Evolutionary conservation across 1,284 basidiomycete genomes (phyloP).

Genomic region (Ceratobasidium theobromae): DNA sequence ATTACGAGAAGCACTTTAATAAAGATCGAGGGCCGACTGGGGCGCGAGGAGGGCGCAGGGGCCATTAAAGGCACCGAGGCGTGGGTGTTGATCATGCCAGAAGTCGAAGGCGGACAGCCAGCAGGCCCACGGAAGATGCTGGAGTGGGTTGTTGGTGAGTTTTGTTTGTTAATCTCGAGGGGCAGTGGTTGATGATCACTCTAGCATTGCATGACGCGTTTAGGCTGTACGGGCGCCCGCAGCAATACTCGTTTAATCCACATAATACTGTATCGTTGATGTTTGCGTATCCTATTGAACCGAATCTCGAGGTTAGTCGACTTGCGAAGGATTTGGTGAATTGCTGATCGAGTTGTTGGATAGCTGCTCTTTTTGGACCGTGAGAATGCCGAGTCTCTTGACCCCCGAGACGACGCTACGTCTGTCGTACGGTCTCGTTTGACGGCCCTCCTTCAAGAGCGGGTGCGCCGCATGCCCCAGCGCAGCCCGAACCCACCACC

Average conservation of each 20-base stretch:
- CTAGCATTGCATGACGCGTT: slow-evolving; percentile 84
- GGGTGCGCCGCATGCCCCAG: slow-evolving; percentile 53
- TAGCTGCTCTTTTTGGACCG: slow-evolving; percentile 87
- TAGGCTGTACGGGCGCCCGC: slow-evolving; percentile 81
- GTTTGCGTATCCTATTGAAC: slow-evolving; percentile 81
- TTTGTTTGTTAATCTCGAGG: background rate
- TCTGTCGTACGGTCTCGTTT: slow-evolving; percentile 66
- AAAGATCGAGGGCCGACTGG: slow-evolving; percentile 81
- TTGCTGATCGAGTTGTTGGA: background rate
- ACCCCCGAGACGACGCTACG: slow-evolving; percentile 77
- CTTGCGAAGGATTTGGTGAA: background rate
- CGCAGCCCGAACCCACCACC: background rate
- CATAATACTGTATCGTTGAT: slow-evolving; percentile 70
- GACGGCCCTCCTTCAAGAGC: slow-evolving; percentile 62
- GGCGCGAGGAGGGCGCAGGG: slow-evolving; percentile 68
- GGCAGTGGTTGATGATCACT: background rate
- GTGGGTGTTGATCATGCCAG: slow-evolving; percentile 88
- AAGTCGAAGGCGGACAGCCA: slow-evolving; percentile 52
- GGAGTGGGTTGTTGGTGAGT: slow-evolving; percentile 85
- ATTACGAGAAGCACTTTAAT: slow-evolving; percentile 84
- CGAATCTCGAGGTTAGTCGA: slow-evolving; percentile 64
- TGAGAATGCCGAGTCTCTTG: slow-evolving; percentile 75
- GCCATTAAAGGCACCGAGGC: slow-evolving; percentile 66
- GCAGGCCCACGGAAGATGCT: slow-evolving; percentile 77
- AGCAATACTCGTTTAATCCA: slow-evolving; percentile 84